Evolutionary conservation across 257 asterid species (phyloP), one percentile per base, ranked within the genome.

Genomic region (Sherardia arvensis): DNA sequence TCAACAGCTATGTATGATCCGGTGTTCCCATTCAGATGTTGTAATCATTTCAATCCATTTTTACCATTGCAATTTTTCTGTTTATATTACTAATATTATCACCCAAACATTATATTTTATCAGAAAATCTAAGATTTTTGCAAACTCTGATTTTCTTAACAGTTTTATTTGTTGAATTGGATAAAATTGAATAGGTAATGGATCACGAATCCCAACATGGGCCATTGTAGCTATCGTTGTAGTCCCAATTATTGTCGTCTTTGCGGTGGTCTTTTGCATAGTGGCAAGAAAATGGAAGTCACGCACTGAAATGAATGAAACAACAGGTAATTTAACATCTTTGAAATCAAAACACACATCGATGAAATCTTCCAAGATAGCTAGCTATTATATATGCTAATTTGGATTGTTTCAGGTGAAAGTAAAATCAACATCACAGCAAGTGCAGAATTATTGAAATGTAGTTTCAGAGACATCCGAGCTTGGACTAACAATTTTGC

Each of bases 401-500:
- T n/a, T n/a, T n/a, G n/a, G n/a, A n/a, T n/a, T n/a, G 54, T 48
- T 5, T 48, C 23, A 8, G 10, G 12, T 17, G 20, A 4, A 63
- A 47, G 11, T 28, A 21, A 2, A 47, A 23, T 2, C 23, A 5
- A 4, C 8, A 18, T n/a, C 20, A 10, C 26, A 4, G 7, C 8
- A 1, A 2, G 4, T 4, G 43, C 43, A 29, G 73, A 70, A 6
- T 57, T 64, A 2, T 8, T 56, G 40, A 62, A 48, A 17, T 56
- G 21, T 56, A n/a, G 66, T 0, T 49, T 69, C 20, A 55, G 23
- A 26, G 61, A 22, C 7, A 69, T 70, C 55, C 72, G 59, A 70
- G 48, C 28, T 36, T 71, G 73, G 11, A 70, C 79, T 0, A 49
- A 68, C 36, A 66, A 70, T 54, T 74, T 70, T 51, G 53, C 72